Conservation (phyloP, 305 asterid species). For the Fraxinus floribunda region DNA sequence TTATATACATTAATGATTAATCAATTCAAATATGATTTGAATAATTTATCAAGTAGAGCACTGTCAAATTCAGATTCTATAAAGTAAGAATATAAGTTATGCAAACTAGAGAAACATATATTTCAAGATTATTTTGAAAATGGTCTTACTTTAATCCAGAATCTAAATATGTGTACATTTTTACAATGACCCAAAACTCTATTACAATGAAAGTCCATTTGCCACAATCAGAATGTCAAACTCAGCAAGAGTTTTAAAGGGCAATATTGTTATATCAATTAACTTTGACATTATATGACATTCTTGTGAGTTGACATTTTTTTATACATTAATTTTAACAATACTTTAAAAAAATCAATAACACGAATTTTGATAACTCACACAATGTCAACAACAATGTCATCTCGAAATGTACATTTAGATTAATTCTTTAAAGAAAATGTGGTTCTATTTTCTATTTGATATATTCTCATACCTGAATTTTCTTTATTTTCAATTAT, state of each 20-base stretch:
- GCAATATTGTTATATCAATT: no score
- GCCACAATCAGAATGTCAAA: background rate
- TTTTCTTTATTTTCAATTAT: background rate
- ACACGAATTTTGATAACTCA: no score
- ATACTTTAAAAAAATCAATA: no score
- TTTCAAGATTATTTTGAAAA: background rate
- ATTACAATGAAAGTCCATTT: background rate
- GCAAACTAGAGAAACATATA: background rate
- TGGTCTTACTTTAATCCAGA: background rate
- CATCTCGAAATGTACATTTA: no score
- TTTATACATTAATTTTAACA: no score
- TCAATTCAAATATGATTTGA: background rate
- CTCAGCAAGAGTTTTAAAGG: background rate
- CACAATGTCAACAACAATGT: no score
- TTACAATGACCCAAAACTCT: background rate
- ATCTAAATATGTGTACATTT: background rate
- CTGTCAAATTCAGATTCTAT: no score
- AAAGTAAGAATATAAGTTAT: background rate
- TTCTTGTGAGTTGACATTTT: no score
- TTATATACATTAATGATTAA: no score
- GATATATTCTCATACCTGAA: background rate
- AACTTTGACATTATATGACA: no score
- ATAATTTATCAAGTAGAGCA: no score
- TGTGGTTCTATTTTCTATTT: background rate
- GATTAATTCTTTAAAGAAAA: background rate